Evolutionary conservation across 371 early-diverging fungal species (phyloP), one percentile per base, ranked within the genome.

Genomic region (Lichtheimia ornata): DNA sequence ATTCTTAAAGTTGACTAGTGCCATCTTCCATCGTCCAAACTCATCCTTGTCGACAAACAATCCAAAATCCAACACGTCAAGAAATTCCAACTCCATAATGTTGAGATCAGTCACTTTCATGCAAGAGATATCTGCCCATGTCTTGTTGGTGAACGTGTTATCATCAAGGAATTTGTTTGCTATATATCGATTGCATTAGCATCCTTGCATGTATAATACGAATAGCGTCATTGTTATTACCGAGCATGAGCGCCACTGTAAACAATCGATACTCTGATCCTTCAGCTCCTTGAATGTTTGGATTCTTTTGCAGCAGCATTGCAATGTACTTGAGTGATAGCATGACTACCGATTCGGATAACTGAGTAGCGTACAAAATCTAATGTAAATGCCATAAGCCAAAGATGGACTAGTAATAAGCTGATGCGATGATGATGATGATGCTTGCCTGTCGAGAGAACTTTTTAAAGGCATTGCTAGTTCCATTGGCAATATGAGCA

Each of bases 251-350:
- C n/a, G 92, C 89, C 12, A 91, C 91, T 0, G 89, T 89, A 68
- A 91, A 90, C 43, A 92, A 59, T 28, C 89, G 76, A 65, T 87
- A 91, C 65, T 92, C 92, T 30, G 90, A 89, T 20, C 91, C 92
- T 53, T 73, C 83, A 5, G 84, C 85, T 55, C 86, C 86, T 70
- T 84, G 83, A 27, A 85, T 82, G 17, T 76, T 65, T 1, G 88
- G 88, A 40, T 79, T 79, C 27, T 81, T 82, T 56, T 81, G 82
- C 27, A 84, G 59, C 20, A 85, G 70, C 67, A 84, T 82, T 18
- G 83, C 82, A 55, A 85, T 85, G 58, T 84, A 87, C 65, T 85
- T 80, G n/a, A 87, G 50, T 0, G 88, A 76, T 6, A 87, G 61
- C 0, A 84, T 61, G 13, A 87, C 80, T 0, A 84, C 87, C 0